These are phyloP conservation scores for cucumber (Cucumis sativus) DNA, from an alignment of 306 rosid genomes.

Conservation along the genomic window DNA sequence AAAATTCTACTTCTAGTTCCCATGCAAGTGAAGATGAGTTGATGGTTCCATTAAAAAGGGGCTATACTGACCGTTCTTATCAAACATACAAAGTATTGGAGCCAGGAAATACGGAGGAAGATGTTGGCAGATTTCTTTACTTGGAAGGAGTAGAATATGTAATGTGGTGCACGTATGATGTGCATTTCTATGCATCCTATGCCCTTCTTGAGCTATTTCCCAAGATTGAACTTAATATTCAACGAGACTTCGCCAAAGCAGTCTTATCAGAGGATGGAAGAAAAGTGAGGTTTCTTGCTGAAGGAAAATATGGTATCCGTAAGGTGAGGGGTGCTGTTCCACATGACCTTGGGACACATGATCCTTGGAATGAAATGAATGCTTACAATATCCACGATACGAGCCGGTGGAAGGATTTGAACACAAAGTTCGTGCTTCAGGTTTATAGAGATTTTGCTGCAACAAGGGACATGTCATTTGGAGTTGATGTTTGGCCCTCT, in stretches of 20 bases:
- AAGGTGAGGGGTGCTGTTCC: slow-evolving; percentile 95
- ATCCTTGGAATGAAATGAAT: slow-evolving; percentile 96
- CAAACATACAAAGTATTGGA: slow-evolving; percentile 15
- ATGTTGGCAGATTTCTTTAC: slow-evolving; percentile 91
- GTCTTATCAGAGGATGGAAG: slow-evolving; percentile 92
- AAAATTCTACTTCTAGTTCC: slow-evolving; percentile 17
- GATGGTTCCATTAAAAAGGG: slow-evolving; percentile 16
- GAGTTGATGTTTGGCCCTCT: slow-evolving; percentile 97
- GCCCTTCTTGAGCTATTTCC: slow-evolving; percentile 98
- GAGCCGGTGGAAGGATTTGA: slow-evolving; percentile 94
- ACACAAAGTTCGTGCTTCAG: slow-evolving; percentile 92
- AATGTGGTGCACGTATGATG: slow-evolving; percentile 99
- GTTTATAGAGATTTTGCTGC: slow-evolving; percentile 87
- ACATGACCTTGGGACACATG: slow-evolving; percentile 96
- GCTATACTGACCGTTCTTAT: slow-evolving; percentile 5
- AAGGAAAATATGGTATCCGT: slow-evolving; percentile 91
- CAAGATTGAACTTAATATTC: slow-evolving; percentile 79
- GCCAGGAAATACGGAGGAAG: slow-evolving; percentile 40
- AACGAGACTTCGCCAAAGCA: slow-evolving; percentile 92
- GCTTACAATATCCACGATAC: slow-evolving; percentile 96
- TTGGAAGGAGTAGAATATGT: slow-evolving; percentile 95
- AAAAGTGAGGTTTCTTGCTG: slow-evolving; percentile 81
- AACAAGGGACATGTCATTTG: slow-evolving; percentile 85
- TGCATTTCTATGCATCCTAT: slow-evolving; percentile 94
- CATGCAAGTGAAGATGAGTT: slow-evolving; percentile 18